These are phyloP conservation scores for Teratosphaeria gauchensis DNA, from an alignment of 2,329 filamentous ascomycete species.

Conservation along the genomic window DNA sequence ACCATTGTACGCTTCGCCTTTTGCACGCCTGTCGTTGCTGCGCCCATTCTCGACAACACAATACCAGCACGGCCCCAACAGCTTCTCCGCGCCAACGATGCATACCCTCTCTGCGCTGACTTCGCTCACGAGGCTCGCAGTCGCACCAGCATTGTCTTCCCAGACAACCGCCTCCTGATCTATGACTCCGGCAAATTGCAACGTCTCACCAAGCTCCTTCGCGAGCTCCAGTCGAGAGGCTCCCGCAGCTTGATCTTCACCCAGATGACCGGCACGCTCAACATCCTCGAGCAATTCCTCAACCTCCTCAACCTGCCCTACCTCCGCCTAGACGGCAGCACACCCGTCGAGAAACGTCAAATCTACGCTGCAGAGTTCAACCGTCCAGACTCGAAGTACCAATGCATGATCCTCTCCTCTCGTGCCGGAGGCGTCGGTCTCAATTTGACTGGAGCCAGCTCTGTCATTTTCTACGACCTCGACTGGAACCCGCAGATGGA, in stretches of 20 bases:
- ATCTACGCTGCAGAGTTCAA: constrained; percentile 96
- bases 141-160: constrained; percentile 89
- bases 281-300: constrained; percentile 94
- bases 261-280: constrained; percentile 97
- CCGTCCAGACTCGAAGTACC: constrained; percentile 70
- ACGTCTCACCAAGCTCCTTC: constrained; percentile 73
- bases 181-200: constrained; percentile 98
- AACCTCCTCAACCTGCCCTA: constrained; percentile 98
- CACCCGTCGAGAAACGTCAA: constrained; percentile 90
- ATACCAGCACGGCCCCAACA: constrained; percentile 17
- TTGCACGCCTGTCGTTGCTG: constrained; percentile 79
- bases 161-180: constrained; percentile 89
- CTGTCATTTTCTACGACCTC: constrained; percentile 96
- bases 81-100: constrained; percentile 12
- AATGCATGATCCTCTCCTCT: constrained; percentile 91
- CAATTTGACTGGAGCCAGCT: constrained; percentile 92
- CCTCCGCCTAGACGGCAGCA: constrained; percentile 88
- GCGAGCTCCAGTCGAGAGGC: constrained; percentile 76
- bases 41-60: constrained; percentile 33
- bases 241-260: constrained; percentile 97
- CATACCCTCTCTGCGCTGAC: constrained; percentile 48
- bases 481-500: constrained; percentile 99
- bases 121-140: constrained; percentile 92
- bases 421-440: constrained; percentile 90
- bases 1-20: constrained; percentile 83